Conservation (phyloP, 768 basidiomycete genomes). For the Lactarius evosmus region DNA sequence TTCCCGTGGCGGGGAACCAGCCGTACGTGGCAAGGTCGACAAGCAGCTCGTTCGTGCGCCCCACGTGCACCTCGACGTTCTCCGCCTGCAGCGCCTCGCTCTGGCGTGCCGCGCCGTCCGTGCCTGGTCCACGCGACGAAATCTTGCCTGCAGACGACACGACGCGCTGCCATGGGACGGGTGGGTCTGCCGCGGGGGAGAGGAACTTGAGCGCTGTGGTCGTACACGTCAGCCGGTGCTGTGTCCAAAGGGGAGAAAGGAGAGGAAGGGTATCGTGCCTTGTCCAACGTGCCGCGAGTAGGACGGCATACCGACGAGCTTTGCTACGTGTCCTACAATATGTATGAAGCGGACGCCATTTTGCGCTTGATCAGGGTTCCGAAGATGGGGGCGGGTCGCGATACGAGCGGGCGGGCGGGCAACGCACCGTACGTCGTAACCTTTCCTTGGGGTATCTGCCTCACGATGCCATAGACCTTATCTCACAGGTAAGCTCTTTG, state of each 20-base stretch:
- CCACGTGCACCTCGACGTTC: slow-evolving; percentile 68
- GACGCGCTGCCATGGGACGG: slow-evolving; percentile 82
- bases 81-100: slow-evolving; percentile 74
- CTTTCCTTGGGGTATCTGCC: slow-evolving; percentile 60
- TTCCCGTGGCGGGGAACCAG: slow-evolving; percentile 55
- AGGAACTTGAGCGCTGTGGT: slow-evolving; percentile 72
- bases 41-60: slow-evolving; percentile 53
- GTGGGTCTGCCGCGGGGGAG: slow-evolving; percentile 52
- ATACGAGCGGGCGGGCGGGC: not conserved
- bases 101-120: slow-evolving; percentile 73
- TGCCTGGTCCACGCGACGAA: slow-evolving; percentile 82
- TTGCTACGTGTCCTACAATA: slow-evolving; percentile 68
- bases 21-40: slow-evolving; percentile 58
- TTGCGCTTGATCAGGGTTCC: not conserved
- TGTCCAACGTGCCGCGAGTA: slow-evolving; percentile 82
- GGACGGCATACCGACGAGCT: slow-evolving; percentile 72
- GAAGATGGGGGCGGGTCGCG: not conserved
- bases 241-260: not conserved
- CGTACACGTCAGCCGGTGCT: not conserved
- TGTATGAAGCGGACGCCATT: not conserved
- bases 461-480: slow-evolving; percentile 71
- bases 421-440: slow-evolving; percentile 74
- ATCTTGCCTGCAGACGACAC: slow-evolving; percentile 66
- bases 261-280: slow-evolving; percentile 41
- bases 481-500: not conserved